Base-by-base conservation (phyloP, 805 yeast genomes). In the Yarrowia sp. region DNA sequence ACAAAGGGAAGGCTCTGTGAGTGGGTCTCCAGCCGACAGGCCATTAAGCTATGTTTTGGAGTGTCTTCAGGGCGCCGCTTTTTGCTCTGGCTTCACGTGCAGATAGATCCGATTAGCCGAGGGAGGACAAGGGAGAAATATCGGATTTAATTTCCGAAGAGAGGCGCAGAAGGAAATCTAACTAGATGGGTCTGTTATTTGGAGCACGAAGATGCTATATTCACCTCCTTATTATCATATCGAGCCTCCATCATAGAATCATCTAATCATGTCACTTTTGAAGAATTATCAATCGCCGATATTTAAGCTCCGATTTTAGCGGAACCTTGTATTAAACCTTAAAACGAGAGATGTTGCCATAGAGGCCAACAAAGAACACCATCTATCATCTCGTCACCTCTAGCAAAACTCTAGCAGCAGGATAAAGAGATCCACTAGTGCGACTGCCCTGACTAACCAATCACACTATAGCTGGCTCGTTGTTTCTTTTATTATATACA, bases 401-500 rank as follows among this genome's bases (percentile, higher is more conserved):
- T 24, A 24, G 36, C 36, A 13, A 15, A 44, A 24, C 50, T 15
- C 17, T 46, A 46, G 50, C 33, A 15, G 13, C 9, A 4, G 12
- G 14, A 24, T 14, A 15, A 14, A 24, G 19, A 46, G 3, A n/a
- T n/a, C n/a, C 17, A 15, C 30, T 49, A 49, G 53, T 49, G 53
- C 39, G 39, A 15, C 53, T 14, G 53, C 42, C 56, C 56, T 36
- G 56, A 36, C 56, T 52, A 52, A 19, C 56, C 56, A 49, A 49
- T 49, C 40, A 17, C 13, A n/a, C 38, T 34, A 49, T 49, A 49
- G 33, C 33, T 13, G 10, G n/a, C 9, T 39, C 9, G 15, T 39
- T 14, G 46, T 10, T 2, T 0, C 30, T 8, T 13, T 12, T 44
- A 20, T 44, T 13, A 17, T 36, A 6, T 36, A 9, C 38, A 36